Conservation (phyloP, 2,329 filamentous ascomycete genomes). For the Fonsecaea monophora region DNA sequence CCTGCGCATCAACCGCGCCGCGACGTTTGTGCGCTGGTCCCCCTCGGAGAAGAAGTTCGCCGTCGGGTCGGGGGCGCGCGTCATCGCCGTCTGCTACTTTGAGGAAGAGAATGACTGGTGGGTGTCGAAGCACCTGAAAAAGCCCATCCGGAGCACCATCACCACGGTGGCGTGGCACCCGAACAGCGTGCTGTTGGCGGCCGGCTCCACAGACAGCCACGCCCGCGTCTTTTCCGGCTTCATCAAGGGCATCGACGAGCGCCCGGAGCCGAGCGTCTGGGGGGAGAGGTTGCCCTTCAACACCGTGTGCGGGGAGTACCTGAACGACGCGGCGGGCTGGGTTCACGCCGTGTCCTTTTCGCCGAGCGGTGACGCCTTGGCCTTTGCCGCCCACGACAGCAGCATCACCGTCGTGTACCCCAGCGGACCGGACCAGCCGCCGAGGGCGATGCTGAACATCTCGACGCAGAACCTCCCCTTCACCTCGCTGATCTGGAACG, state of each 20-base stretch:
- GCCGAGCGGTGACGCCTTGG: constrained; percentile 88
- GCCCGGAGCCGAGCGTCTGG: constrained; percentile 87
- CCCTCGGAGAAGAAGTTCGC: constrained; percentile 97
- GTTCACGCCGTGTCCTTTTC: constrained; percentile 93
- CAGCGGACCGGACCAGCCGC: constrained; percentile 85
- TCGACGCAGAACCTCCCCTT: constrained; percentile 90
- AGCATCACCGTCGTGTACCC: constrained; percentile 97
- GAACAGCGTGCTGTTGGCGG: constrained; percentile 92
- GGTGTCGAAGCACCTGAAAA: constrained; percentile 99
- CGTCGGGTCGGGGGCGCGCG: constrained; percentile 91
- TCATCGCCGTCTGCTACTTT: constrained; percentile 97
- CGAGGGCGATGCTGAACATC: constrained; percentile 86
- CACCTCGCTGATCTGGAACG: constrained; percentile 89
- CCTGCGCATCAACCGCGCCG: constrained; percentile 93
- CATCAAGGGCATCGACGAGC: constrained; percentile 89
- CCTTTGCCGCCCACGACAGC: constrained; percentile 93
- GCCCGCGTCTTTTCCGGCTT: constrained; percentile 93
- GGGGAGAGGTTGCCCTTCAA: constrained; percentile 96
- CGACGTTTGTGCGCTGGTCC: constrained; percentile 96
- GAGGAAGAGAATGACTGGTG: constrained; percentile 99
- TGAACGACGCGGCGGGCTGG: constrained; percentile 97
- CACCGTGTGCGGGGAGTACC: constrained; percentile 93
- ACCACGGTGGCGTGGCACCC: constrained; percentile 96
- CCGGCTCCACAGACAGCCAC: constrained; percentile 96
- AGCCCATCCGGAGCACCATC: constrained; percentile 96